Conservation (phyloP, 441 rosid species). For the Populus hybrid region DNA sequence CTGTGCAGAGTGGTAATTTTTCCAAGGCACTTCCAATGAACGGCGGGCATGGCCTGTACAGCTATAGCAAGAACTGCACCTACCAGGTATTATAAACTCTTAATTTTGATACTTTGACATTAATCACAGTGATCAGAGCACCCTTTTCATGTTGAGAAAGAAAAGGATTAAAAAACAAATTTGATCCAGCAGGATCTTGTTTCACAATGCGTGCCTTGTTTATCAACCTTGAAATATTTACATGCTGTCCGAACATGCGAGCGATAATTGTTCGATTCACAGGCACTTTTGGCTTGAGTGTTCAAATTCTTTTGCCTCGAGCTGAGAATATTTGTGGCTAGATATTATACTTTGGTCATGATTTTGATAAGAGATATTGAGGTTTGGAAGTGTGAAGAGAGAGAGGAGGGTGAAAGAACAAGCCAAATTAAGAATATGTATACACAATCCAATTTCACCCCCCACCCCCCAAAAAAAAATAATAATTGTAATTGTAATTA, state of each 20-base stretch:
- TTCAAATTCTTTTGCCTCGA: neutral
- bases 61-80: slow-evolving; percentile 46
- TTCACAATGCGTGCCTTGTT: too few relatives aligned
- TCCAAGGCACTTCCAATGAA: slow-evolving; percentile 23
- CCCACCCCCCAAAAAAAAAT: too few relatives aligned
- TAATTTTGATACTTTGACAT: neutral
- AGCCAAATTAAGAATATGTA: too few relatives aligned
- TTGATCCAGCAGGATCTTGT: too few relatives aligned
- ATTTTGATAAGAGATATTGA: neutral
- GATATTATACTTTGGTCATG: neutral
- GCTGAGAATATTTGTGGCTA: neutral
- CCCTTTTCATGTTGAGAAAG: neutral
- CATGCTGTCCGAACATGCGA: neutral
- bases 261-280: too few relatives aligned
- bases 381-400: neutral
- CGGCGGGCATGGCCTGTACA: slow-evolving; percentile 43
- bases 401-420: too few relatives aligned
- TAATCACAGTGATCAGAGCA: neutral
- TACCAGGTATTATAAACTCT: slow-evolving; percentile 28
- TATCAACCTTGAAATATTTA: too few relatives aligned
- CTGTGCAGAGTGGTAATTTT: neutral
- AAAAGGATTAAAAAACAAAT: neutral
- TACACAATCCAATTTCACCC: too few relatives aligned
- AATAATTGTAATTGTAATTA: too few relatives aligned
- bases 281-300: neutral